Percentiles rank a stretch among this genome's conserved stretches.
Evolutionary conservation across 257 asterid species (phyloP).

Genomic region (Ilex asprella): DNA sequence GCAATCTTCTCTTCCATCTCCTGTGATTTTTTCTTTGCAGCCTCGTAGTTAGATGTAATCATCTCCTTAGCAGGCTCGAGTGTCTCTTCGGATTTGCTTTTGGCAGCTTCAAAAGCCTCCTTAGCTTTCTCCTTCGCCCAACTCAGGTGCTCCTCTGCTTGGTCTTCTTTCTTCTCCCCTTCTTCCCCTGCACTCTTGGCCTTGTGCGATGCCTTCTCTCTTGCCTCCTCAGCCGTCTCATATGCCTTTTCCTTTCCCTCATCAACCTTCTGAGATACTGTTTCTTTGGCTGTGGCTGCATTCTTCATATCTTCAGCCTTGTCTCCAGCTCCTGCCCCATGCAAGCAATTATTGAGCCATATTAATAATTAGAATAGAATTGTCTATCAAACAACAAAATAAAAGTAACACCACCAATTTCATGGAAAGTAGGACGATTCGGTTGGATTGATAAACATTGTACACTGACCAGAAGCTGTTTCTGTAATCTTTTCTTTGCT

Average conservation of each 20-base stretch:
- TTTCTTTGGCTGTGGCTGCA: background rate
- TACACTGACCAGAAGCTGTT: conserved; percentile 22
- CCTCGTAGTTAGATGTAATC: background rate
- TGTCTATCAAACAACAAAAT: background rate
- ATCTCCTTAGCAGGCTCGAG: background rate
- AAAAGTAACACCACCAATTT: background rate
- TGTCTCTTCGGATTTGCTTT: background rate
- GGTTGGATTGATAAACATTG: background rate
- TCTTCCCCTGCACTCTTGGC: background rate
- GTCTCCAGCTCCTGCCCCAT: conserved; percentile 15
- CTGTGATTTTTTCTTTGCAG: background rate
- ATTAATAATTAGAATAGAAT: background rate
- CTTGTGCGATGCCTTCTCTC: background rate
- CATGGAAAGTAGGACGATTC: background rate
- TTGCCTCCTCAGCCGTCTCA: conserved; percentile 9
- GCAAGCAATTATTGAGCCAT: too few relatives aligned
- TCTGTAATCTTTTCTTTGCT: conserved; percentile 27
- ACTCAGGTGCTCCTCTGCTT: background rate
- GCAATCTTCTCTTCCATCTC: background rate
- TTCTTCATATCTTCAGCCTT: conserved; percentile 19
- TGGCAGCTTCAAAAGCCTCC: background rate
- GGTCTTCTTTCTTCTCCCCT: background rate
- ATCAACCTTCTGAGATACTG: background rate
- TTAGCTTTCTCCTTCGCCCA: conserved; percentile 6
- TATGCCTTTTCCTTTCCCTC: conserved; percentile 6